Conservation (phyloP, 2,329 filamentous ascomycete species). For the Aspergillus sojae region DNA sequence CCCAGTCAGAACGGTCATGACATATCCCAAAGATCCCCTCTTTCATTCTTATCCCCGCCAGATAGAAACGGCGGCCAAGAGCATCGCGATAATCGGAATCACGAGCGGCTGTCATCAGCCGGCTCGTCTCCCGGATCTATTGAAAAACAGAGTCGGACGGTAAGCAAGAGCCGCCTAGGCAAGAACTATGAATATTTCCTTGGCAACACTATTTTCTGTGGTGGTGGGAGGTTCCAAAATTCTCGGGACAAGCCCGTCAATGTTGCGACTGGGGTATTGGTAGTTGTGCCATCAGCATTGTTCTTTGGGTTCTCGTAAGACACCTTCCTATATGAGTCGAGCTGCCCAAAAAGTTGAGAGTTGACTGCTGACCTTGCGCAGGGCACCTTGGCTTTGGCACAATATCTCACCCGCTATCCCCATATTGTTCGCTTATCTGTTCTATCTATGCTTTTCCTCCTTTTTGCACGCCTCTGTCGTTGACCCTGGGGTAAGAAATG, state of each 20-base stretch:
- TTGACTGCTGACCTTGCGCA: conserved; percentile 35
- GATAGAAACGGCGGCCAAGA: conserved; percentile 53
- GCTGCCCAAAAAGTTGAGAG: conserved; percentile 1
- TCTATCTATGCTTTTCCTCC: conserved; percentile 86
- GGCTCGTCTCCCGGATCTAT: conserved; percentile 72
- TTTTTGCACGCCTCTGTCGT: conserved; percentile 91
- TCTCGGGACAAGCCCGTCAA: conserved; percentile 86
- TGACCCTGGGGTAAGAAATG: conserved; percentile 80
- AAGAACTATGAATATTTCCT: conserved; percentile 91
- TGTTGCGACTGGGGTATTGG: conserved; percentile 76
- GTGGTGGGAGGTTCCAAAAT: conserved; percentile 85
- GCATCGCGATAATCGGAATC: conserved; percentile 64
- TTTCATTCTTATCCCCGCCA: conserved; percentile 70
- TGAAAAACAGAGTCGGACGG: conserved; percentile 45
- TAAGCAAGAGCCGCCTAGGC: conserved; percentile 52
- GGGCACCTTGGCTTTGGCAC: conserved; percentile 79
- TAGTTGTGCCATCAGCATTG: conserved; percentile 75
- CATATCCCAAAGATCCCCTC: conserved; percentile 69
- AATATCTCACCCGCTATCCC: conserved; percentile 87
- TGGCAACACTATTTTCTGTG: conserved; percentile 88
- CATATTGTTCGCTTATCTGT: conserved; percentile 87
- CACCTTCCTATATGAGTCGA: conserved; percentile 1
- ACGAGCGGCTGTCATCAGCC: conserved; percentile 81
- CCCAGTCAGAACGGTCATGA: conserved; percentile 57
- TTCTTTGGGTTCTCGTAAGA: conserved; percentile 78